phyloP scores from a whole-genome alignment of 495 filamentous ascomycete genomes.

The Tuber indicum region DNA sequence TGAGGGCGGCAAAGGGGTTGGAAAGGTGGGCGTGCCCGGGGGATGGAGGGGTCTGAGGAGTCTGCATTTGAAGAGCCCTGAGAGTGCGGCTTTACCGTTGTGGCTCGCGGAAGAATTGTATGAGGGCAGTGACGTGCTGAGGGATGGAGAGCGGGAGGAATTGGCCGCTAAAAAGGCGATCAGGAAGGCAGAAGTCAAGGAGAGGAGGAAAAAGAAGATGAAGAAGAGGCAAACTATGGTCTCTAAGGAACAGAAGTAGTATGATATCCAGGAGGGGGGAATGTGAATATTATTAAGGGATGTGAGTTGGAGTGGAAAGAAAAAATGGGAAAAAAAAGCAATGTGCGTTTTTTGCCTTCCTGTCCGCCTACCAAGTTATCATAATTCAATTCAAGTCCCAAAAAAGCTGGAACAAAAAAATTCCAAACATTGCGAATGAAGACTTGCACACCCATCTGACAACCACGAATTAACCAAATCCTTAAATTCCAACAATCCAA shows the following conservation, averaged over 20 bases:
- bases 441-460: neutral
- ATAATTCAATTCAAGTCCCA: neutral
- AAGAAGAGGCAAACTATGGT: constrained; percentile 51
- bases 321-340: constrained; percentile 19
- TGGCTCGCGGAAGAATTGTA: constrained; percentile 89
- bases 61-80: constrained; percentile 80
- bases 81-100: constrained; percentile 78
- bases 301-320: neutral
- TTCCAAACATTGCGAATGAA: neutral
- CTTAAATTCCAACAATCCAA: neutral
- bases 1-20: constrained; percentile 40
- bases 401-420: neutral
- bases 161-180: constrained; percentile 41
- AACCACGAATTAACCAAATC: neutral
- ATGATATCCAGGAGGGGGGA: constrained; percentile 28
- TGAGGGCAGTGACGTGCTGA: constrained; percentile 71
- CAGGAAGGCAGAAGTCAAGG: constrained; percentile 43
- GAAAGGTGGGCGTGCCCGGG: constrained; percentile 57
- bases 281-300: constrained; percentile 44
- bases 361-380: neutral
- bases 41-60: constrained; percentile 77
- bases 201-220: constrained; percentile 54
- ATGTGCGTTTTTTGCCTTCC: constrained; percentile 1
- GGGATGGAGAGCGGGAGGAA: constrained; percentile 49
- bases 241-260: neutral